Conservation (phyloP, 345 rosid genomes). For the Syzygium oleosum region DNA sequence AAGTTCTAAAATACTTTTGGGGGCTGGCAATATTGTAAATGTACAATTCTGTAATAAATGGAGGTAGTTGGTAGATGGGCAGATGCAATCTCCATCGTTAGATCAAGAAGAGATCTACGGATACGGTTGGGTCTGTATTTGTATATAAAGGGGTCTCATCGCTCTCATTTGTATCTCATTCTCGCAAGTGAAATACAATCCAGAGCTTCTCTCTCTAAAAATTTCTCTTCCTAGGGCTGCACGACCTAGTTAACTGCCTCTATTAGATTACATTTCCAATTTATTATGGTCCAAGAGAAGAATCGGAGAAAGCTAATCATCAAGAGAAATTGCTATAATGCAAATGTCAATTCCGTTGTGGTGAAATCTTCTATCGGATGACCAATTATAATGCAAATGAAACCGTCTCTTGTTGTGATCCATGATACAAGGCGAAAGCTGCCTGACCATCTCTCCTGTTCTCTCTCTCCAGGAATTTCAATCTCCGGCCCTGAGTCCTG, state of each 20-base stretch:
- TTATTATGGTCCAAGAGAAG: neutral
- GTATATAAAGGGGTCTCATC: too few species aligned
- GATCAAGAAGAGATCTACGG: too few species aligned
- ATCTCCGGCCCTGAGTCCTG: neutral
- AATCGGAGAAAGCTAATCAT: neutral
- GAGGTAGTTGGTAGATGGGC: too few species aligned
- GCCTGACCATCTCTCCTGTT: neutral
- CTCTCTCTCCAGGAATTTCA: neutral
- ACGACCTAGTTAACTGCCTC: neutral
- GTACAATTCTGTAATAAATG: too few species aligned
- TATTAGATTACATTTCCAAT: neutral
- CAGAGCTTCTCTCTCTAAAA: too few species aligned
- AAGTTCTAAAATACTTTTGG: too few species aligned
- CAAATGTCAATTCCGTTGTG: neutral
- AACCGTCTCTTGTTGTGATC: neutral
- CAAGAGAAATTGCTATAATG: neutral
- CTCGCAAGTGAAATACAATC: too few species aligned
- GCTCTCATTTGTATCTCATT: too few species aligned
- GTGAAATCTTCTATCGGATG: neutral
- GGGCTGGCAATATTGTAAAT: too few species aligned
- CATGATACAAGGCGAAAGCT: neutral
- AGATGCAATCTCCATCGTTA: too few species aligned
- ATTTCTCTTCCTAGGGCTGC: too few species aligned
- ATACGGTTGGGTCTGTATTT: too few species aligned
- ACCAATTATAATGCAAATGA: neutral